Base-by-base conservation (phyloP, 148 eudicot genomes). In the Nepenthes mirabilis region DNA sequence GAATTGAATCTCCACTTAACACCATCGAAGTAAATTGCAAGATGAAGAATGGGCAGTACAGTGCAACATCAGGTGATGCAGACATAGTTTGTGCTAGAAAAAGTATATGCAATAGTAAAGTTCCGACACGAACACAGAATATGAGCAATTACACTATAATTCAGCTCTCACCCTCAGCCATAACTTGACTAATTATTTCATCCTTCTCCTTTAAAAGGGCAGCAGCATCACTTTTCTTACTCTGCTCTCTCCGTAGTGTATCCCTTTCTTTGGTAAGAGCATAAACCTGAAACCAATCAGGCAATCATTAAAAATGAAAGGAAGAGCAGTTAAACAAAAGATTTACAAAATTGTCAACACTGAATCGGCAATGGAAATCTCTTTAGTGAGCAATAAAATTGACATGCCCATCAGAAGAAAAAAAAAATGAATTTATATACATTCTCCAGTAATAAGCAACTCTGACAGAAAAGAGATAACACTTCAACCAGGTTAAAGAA, bases 201-300 rank as follows among this genome's bases (percentile, higher is more conserved):
- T 93, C 99, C 62, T 93, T 93, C 68, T 93, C 99, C 82, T 93
- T 93, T 71, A 93, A 59, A 71, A 93, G 94, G 72, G 89, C 96
- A 71, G 99, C 95, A 72, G 99, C 96, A 65, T 93, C 99, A 73
- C 80, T 88, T 72, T 85, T 86, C 68, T 82, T 93, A 72, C 57
- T 93, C 73, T 93, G 99, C 78, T 93, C 99, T 70, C 99, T 77
- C 50, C 99, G 94, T 61, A 93, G 71, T 67, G 96, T 84, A 79
- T 93, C 99, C 70, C 99, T 86, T 83, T 93, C 96, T 75, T 72
- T 88, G 60, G 89, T 84, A 49, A 93, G 95, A 72, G 96, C 86
- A 86, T 88, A 93, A 36, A 88, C 89, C 99, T 93, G 64, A 59
- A 66, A 68, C 12, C 50, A 65, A 56, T 55, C 12, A 32, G 36